Base-by-base conservation (phyloP, 345 rosid genomes). In the Carallia pectinifolia region DNA sequence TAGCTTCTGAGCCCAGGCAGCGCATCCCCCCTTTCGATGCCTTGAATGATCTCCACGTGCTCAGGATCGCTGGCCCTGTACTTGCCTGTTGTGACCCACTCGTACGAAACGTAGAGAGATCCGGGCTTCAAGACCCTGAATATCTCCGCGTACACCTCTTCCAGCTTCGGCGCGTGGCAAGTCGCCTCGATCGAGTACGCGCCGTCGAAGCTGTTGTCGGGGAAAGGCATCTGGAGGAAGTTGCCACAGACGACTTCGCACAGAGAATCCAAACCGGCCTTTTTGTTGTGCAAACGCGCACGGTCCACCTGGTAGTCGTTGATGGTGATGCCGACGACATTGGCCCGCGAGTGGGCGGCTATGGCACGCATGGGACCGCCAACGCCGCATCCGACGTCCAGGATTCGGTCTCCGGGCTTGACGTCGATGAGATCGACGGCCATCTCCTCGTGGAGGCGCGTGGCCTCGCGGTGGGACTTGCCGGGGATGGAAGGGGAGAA, bases 321-420 rank as follows among this genome's bases (percentile, higher is more conserved):
- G 76, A 91, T 91, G 6, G 98, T 94, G 81, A 94, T 94, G 5
- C 98, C 98, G 40, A 87, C 92, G 36, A 94, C 97, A 0, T 73
- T 79, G 29, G 97, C 93, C 2, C 88, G 83, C 6, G 98, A 91
- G 78, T 94, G 98, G 38, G 96, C 81, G 1, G 97, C 97, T 30
- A 94, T 94, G n/a, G 98, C 97, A 3, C 98, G 90, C 98, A 94
- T 94, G 18, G 98, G 98, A 1, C 98, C 98, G 13, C 98, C 97
- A 1, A 94, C 95, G 2, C 98, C 98, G 36, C 98, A 94, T 5
- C 98, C 98, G 0, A 84, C 98, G 82, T 94, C 97, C 0, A 94
- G 87, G 80, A 94, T 76, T 61, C 83, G 75, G 4, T 77, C 75
- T 1, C 90, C 95, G 0, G 93, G 90, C 69, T 78, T 78, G 7